Percentiles rank a stretch among this genome's conserved stretches.
Evolutionary conservation across 208 protist species (phyloP).

Genomic region (Acanthamoeba castellanii): DNA sequence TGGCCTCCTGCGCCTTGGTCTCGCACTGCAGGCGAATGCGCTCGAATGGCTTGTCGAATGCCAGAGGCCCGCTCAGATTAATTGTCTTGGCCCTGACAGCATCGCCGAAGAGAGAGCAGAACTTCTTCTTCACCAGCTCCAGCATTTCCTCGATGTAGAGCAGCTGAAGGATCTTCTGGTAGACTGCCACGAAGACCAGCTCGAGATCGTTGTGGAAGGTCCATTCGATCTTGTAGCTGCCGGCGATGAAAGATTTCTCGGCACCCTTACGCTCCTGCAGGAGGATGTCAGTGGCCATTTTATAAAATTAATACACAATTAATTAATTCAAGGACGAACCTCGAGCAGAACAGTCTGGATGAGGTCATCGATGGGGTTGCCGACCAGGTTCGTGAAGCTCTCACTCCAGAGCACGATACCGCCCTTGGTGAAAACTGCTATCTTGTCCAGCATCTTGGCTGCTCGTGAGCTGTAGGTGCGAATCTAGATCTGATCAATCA

Average conservation of each 20-base stretch:
- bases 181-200: constrained; percentile 95
- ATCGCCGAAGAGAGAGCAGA: constrained; percentile 86
- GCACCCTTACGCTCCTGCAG: neutral
- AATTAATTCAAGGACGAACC: constrained; percentile 72
- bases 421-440: constrained; percentile 95
- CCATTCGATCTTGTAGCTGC: constrained; percentile 17
- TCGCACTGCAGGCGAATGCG: constrained; percentile 75
- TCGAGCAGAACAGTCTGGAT: constrained; percentile 95
- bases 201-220: constrained; percentile 92
- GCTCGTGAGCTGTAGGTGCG: neutral
- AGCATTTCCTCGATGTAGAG: constrained; percentile 94
- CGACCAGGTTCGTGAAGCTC: constrained; percentile 85
- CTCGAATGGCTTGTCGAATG: constrained; percentile 35
- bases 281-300: neutral
- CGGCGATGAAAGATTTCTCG: neutral
- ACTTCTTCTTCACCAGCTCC: constrained; percentile 89
- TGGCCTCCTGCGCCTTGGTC: constrained; percentile 21
- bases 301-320: neutral
- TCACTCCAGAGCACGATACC: constrained; percentile 95
- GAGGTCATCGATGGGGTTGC: constrained; percentile 93
- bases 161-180: constrained; percentile 93
- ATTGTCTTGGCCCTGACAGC: constrained; percentile 62
- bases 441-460: constrained; percentile 94
- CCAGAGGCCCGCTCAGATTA: neutral
- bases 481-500: neutral